Percentiles rank a stretch among this genome's conserved stretches.
phyloP scores from a whole-genome alignment of 306 rosid genomes.

The Coriaria nepalensis region DNA sequence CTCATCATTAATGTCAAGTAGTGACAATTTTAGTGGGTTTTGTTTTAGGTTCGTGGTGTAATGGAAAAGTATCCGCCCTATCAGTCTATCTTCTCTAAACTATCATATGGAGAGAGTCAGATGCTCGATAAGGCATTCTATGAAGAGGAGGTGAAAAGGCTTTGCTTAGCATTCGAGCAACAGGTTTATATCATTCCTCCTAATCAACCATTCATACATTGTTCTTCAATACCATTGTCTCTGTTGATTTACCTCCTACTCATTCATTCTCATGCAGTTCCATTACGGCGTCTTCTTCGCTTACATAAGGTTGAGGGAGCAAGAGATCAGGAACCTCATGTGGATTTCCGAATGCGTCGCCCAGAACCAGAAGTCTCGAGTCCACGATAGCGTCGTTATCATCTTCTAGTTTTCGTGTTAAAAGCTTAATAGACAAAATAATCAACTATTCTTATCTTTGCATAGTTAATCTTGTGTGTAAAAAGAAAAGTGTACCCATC shows the following conservation, averaged over 20 bases:
- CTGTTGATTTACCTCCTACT: background rate
- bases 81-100: constrained; percentile 73
- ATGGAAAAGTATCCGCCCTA: constrained; percentile 96
- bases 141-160: constrained; percentile 99
- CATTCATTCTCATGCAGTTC: constrained; percentile 52
- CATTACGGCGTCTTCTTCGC: constrained; percentile 93
- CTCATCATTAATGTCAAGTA: no score
- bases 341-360: constrained; percentile 98
- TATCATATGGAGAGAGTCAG: constrained; percentile 93
- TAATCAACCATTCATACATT: background rate
- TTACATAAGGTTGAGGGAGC: constrained; percentile 95
- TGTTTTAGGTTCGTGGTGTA: constrained; percentile 62
- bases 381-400: constrained; percentile 94
- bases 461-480: no score
- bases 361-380: constrained; percentile 94
- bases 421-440: constrained; percentile 3
- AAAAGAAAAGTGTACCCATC: no score
- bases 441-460: constrained; percentile 7
- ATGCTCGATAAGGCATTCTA: constrained; percentile 98
- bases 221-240: no score
- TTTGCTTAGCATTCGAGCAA: constrained; percentile 89
- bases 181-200: constrained; percentile 35
- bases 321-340: constrained; percentile 92
- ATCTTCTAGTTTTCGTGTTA: constrained; percentile 39
- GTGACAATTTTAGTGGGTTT: background rate